These are phyloP conservation scores for Geotrichum aggregatum DNA, from an alignment of 1,139 yeast species.

Conservation along the genomic window DNA sequence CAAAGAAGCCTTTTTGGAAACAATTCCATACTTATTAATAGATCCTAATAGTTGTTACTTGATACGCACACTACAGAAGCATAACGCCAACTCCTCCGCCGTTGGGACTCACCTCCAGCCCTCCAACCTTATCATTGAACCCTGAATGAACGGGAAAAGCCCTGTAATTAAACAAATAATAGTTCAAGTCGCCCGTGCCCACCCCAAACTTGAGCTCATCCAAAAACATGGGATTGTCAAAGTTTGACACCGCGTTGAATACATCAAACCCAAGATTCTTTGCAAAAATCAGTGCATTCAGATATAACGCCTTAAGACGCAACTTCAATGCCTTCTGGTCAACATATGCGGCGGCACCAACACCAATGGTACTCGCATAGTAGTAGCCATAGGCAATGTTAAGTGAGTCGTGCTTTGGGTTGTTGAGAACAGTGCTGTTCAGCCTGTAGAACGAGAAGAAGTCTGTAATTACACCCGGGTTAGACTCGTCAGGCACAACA, in stretches of 20 bases:
- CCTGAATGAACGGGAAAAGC: slow-evolving; percentile 83
- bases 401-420: slow-evolving; percentile 59
- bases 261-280: slow-evolving; percentile 71
- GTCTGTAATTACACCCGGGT: slow-evolving; percentile 66
- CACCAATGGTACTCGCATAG: slow-evolving; percentile 58
- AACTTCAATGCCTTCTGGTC: slow-evolving; percentile 44
- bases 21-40: no score
- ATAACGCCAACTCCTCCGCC: slow-evolving; percentile 89
- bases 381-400: slow-evolving; percentile 88
- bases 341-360: slow-evolving; percentile 4
- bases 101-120: slow-evolving; percentile 40
- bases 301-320: slow-evolving; percentile 58
- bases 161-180: slow-evolving; percentile 84
- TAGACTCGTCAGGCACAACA: slow-evolving; percentile 60
- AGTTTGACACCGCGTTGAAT: slow-evolving; percentile 85
- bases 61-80: slow-evolving; percentile 48
- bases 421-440: slow-evolving; percentile 79
- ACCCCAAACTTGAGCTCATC: slow-evolving; percentile 82
- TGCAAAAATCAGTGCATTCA: slow-evolving; percentile 75
- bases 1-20: no score
- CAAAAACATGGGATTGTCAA: slow-evolving; percentile 80
- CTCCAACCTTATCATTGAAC: slow-evolving; percentile 51
- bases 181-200: slow-evolving; percentile 91
- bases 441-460: slow-evolving; percentile 83
- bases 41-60: no score